phyloP scores from a whole-genome alignment of 139 green algal species.

The Nannochloris sp. region DNA sequence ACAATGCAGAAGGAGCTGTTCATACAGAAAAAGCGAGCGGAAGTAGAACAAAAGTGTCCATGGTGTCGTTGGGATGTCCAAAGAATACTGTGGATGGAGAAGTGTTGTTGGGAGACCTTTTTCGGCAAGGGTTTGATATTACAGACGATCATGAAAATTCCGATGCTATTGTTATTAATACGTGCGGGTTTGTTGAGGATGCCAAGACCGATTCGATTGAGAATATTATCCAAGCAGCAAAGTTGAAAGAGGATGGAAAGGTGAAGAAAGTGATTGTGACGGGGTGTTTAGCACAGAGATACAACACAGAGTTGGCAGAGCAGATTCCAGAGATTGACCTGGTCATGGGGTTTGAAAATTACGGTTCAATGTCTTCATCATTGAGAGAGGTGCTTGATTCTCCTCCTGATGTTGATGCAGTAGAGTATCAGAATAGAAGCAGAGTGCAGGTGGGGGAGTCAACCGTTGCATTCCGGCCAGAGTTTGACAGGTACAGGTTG shows the following conservation, averaged over 20 bases:
- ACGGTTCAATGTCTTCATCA: slow-evolving; percentile 40
- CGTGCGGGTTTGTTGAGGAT: slow-evolving; percentile 84
- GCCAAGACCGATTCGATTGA: slow-evolving; percentile 79
- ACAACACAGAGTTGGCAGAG: slow-evolving; percentile 52
- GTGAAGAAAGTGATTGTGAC: slow-evolving; percentile 70
- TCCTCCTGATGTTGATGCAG: slow-evolving; percentile 21
- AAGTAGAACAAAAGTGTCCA: slow-evolving; percentile 33
- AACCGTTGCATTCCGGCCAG: slow-evolving; percentile 71
- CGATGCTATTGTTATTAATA: slow-evolving; percentile 82
- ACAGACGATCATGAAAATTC: slow-evolving; percentile 50
- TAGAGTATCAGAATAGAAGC: slow-evolving; percentile 19
- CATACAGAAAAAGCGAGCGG: not conserved
- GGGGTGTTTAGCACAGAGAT: slow-evolving; percentile 83
- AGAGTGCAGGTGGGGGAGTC: slow-evolving; percentile 54
- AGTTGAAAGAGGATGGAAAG: slow-evolving; percentile 53
- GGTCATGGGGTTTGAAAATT: slow-evolving; percentile 73
- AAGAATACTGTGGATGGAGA: slow-evolving; percentile 87
- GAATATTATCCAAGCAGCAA: slow-evolving; percentile 69
- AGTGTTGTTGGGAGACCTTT: slow-evolving; percentile 81
- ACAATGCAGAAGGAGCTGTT: not conserved
- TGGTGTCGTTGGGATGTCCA: slow-evolving; percentile 67
- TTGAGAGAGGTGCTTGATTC: slow-evolving; percentile 34
- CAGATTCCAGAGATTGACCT: slow-evolving; percentile 79
- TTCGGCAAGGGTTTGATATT: slow-evolving; percentile 56
- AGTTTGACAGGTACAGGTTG: slow-evolving; percentile 63